phyloP scores from a whole-genome alignment of 2,329 filamentous ascomycete genomes.

The Ophiosphaerella herpotricha region DNA sequence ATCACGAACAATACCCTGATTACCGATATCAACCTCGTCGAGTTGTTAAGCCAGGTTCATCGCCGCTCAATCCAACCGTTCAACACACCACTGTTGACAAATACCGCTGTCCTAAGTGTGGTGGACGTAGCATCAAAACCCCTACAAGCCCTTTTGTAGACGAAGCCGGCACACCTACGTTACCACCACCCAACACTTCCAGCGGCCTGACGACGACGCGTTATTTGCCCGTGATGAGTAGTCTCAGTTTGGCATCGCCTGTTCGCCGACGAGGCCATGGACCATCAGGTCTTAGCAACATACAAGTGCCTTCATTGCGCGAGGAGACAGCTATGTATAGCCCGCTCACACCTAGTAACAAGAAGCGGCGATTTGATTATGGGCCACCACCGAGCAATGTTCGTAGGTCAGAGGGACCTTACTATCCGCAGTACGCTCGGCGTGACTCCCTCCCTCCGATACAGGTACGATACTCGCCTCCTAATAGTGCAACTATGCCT shows the following conservation, averaged over 20 bases:
- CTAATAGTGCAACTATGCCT: constrained; percentile 38
- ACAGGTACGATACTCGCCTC: constrained; percentile 36
- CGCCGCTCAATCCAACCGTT: constrained; percentile 36
- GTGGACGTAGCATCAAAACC: constrained; percentile 68
- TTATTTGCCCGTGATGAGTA: constrained; percentile 45
- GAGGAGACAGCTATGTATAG: constrained; percentile 35
- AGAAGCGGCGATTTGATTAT: constrained; percentile 42
- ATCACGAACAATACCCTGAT: constrained; percentile 86
- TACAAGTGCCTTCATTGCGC: constrained; percentile 31
- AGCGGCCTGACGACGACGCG: constrained; percentile 40
- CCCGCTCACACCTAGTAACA: constrained; percentile 40
- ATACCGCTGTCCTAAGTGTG: constrained; percentile 70
- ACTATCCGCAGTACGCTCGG: constrained; percentile 38
- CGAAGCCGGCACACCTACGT: constrained; percentile 47
- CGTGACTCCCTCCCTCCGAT: constrained; percentile 43
- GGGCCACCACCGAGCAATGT: constrained; percentile 50
- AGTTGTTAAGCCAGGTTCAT: constrained; percentile 46
- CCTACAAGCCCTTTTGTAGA: constrained; percentile 62
- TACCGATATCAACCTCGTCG: constrained; percentile 90
- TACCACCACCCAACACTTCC: constrained; percentile 44
- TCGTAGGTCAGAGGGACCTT: constrained; percentile 62
- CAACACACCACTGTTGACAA: constrained; percentile 49
- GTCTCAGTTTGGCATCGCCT: constrained; percentile 48
- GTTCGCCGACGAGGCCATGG: constrained; percentile 30
- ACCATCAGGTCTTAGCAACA: constrained; percentile 34